Evolutionary conservation across 2,329 filamentous ascomycete species (phyloP), one percentile per base, ranked within the genome.

Genomic region (Diaporthe helianthi): DNA sequence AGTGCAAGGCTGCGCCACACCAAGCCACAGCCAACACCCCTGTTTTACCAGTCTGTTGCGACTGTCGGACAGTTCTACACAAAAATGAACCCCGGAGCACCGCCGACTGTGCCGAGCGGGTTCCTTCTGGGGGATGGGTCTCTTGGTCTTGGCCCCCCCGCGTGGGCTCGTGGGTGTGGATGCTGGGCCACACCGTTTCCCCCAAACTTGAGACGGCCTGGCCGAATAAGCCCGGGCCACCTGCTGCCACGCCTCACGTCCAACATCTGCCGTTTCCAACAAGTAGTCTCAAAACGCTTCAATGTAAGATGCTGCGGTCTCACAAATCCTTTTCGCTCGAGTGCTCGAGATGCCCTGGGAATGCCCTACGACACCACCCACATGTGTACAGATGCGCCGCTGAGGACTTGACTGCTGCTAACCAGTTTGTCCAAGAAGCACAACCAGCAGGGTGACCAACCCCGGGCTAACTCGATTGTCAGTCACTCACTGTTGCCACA

Each of bases 1-100:
- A 4, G n/a, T 63, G 41, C 44, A 47, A 63, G 58, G 58, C 58
- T 63, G 58, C 49, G 58, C 58, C 58, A 63, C 58, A 63, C 58
- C n/a, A 13, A 61, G 58, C 58, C 58, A 61, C 58, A 61, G 26
- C 38, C 31, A 17, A 41, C 38, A 9, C 38, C 41, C 26, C 26
- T 38, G 36, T 38, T 13, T n/a, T n/a, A n/a, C n/a, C n/a, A n/a
- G n/a, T n/a, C 13, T 38, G 33, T 36, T 10, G 9, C 13, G 33
- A 36, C 9, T 36, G 33, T 36, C n/a, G n/a, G n/a, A n/a, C n/a
- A n/a, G n/a, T n/a, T n/a, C n/a, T n/a, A n/a, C n/a, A n/a, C n/a
- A n/a, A n/a, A n/a, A n/a, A n/a, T n/a, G n/a, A n/a, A n/a, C n/a
- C n/a, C n/a, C 54, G 22, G 54, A 60, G 54, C 54, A 60, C 24